Base-by-base conservation (phyloP, 108 stramenopile species). In the Pseudonitzschia multiseries region DNA sequence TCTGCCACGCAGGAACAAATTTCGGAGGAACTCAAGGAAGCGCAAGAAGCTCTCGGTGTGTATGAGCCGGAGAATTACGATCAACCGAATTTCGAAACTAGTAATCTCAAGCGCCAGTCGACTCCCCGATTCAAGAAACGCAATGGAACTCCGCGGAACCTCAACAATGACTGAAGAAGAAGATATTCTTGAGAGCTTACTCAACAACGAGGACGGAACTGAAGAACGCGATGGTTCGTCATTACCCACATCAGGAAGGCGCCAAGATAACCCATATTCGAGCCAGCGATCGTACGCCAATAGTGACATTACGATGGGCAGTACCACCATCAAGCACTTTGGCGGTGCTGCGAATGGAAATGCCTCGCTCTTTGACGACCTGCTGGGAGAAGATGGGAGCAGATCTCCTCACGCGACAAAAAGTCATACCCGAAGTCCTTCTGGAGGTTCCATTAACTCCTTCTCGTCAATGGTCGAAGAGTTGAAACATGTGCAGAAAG, bases 271-370 rank as follows among this genome's bases (percentile, higher is more conserved):
- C 26, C 27, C 57, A 31, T 59, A 59, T 31, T 59, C 57, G 4
- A 31, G 29, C 14, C 29, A 14, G 29, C 57, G 57, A 5, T 59
- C 57, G 57, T 28, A 59, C n/a, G 61, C n/a, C 36, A n/a, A 31
- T 1, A 62, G 61, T 17, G 61, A 62, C 14, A 62, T 62, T 62
- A 62, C 61, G 2, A 62, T 62, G 61, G 61, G 61, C n/a, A 62
- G 40, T 62, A 33, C 61, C 0, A 62, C 61, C 36, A 33, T 62
- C 29, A 62, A 62, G 32, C 61, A 62, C n/a, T 62, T 62, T 27
- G 57, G 57, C 33, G 24, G 53, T 0, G 6, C n/a, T 0, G n/a
- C n/a, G n/a, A 61, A 29, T 40, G 61, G 29, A 40, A 40, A 8
- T n/a, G 32, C 61, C 26, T 40, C 33, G 13, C 0, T 33, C 17